Evolutionary conservation across 139 green algal genomes (phyloP).

Genomic region (Microglena sp.): DNA sequence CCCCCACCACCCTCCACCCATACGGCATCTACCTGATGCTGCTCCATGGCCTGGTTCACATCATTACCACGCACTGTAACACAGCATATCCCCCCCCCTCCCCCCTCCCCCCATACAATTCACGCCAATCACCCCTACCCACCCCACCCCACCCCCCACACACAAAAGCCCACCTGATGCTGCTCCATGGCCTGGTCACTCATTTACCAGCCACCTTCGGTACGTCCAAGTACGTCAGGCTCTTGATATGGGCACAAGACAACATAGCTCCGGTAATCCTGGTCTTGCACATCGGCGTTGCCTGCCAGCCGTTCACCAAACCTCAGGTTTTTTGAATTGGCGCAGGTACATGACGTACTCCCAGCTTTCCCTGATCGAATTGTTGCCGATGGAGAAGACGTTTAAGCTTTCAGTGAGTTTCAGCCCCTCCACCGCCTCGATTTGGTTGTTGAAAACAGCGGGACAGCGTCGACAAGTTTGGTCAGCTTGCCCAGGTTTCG

Average conservation of each 20-base stretch:
- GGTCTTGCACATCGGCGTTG: constrained; percentile 63
- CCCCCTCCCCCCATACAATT: too few relatives aligned
- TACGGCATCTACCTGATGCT: too few relatives aligned
- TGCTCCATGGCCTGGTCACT: constrained; percentile 53
- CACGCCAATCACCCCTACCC: too few relatives aligned
- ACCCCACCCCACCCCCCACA: too few relatives aligned
- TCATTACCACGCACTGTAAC: too few relatives aligned
- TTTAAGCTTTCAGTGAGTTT: constrained; percentile 50
- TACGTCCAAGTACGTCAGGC: constrained; percentile 80
- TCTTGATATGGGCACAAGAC: constrained; percentile 65
- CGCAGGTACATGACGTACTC: constrained; percentile 66
- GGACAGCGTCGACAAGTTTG: constrained; percentile 67
- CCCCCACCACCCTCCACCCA: too few relatives aligned
- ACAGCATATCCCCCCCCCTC: too few relatives aligned
- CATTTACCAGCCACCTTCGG: constrained; percentile 44
- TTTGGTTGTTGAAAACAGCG: constrained; percentile 79
- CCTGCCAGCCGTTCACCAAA: constrained; percentile 70
- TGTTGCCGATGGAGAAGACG: constrained; percentile 60
- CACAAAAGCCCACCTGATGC: constrained; percentile 63
- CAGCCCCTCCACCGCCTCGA: constrained; percentile 49
- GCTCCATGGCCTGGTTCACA: too few relatives aligned
- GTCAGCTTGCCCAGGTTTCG: constrained; percentile 60
- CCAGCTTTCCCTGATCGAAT: constrained; percentile 47
- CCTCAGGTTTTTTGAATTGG: constrained; percentile 58
- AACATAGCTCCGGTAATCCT: constrained; percentile 44